A percentile compares a stretch with the other conserved stretches of the same genome.
phyloP scores from a whole-genome alignment of 768 basidiomycete species.

The Suillus hirtellus region DNA sequence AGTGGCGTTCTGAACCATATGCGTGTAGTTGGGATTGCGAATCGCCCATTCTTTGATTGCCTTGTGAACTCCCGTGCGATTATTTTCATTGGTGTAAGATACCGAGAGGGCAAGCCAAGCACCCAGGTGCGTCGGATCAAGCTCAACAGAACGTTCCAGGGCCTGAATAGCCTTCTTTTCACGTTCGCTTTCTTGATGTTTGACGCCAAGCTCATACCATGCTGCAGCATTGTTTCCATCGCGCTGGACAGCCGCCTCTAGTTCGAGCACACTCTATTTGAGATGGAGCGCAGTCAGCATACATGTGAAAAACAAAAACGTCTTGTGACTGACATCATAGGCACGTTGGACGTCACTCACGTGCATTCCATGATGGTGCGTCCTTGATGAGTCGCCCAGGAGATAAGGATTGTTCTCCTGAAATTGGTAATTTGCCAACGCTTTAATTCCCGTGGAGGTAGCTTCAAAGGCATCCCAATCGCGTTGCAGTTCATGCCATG shows the following conservation, averaged over 20 bases:
- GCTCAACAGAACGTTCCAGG: constrained; percentile 73
- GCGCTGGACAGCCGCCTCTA: constrained; percentile 87
- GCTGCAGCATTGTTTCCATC: constrained; percentile 67
- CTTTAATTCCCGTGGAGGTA: constrained; percentile 61
- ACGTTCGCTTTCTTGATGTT: constrained; percentile 97
- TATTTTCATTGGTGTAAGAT: constrained; percentile 87
- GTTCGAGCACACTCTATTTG: constrained; percentile 76
- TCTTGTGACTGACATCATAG: constrained; percentile 41
- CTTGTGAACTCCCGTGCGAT: constrained; percentile 70
- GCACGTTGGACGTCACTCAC: constrained; percentile 27
- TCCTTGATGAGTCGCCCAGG: constrained; percentile 52
- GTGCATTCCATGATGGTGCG: constrained; percentile 47
- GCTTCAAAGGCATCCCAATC: constrained; percentile 87
- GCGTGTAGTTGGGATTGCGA: constrained; percentile 57
- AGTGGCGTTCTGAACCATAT: constrained; percentile 41
- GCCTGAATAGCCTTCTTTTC: constrained; percentile 90
- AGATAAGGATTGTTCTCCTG: constrained; percentile 80
- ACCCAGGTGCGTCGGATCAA: constrained; percentile 73
- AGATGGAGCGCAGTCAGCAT: constrained; percentile 16
- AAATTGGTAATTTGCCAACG: constrained; percentile 64
- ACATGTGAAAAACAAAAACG: constrained; percentile 15
- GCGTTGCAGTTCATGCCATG: constrained; percentile 68
- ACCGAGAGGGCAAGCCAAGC: constrained; percentile 92
- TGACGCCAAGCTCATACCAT: constrained; percentile 94
- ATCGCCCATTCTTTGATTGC: constrained; percentile 86